Base-by-base conservation (phyloP, 139 green algal genomes). In the Trebouxia sp. region DNA sequence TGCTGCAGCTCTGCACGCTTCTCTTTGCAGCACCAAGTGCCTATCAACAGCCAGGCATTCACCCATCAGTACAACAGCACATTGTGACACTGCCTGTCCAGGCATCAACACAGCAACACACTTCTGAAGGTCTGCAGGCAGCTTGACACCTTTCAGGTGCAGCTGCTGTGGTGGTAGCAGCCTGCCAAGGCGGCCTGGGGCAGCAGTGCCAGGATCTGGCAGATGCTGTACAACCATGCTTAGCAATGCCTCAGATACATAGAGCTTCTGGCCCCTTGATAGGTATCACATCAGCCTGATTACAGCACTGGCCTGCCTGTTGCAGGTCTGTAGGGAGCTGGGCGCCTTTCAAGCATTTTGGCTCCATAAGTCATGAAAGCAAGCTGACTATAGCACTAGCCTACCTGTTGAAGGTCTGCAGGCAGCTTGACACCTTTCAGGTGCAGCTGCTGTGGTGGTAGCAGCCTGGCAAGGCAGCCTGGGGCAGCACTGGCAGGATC, bases 401-500 rank as follows among this genome's bases (percentile, higher is more conserved):
- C 48, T 26, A 15, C 48, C 48, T 56, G 48, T 15, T 56, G 15
- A 41, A 6, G 2, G 1, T 42, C 30, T 2, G 30, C 30, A 42
- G 62, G 62, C 30, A 56, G 48, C 48, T 69, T 26, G 20, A 22
- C 50, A 22, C 50, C 50, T 5, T 17, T 22, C 32, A 87, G 50
- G 42, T 65, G 41, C 43, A 87, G 38, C 78, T 84, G 79, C 83
- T 86, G 82, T 45, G 62, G 9, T 30, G 53, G 78, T 67, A 95
- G 83, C 75, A 97, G 87, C 24, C 86, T 85, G 0, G 87, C 82
- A 35, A 89, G 47, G 62, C 93, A 86, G 42, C 82, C 24, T 0
- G 89, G 90, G 14, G 92, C 92, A 6, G 92, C 89, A 35, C 38
- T 6, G 28, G 47, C 14, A 0, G 94, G 94, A 76, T 78, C 84